Evolutionary conservation across 2,329 filamentous ascomycete genomes (phyloP), one percentile per base, ranked within the genome.

Genomic region (Cryphonectria carpinicola): DNA sequence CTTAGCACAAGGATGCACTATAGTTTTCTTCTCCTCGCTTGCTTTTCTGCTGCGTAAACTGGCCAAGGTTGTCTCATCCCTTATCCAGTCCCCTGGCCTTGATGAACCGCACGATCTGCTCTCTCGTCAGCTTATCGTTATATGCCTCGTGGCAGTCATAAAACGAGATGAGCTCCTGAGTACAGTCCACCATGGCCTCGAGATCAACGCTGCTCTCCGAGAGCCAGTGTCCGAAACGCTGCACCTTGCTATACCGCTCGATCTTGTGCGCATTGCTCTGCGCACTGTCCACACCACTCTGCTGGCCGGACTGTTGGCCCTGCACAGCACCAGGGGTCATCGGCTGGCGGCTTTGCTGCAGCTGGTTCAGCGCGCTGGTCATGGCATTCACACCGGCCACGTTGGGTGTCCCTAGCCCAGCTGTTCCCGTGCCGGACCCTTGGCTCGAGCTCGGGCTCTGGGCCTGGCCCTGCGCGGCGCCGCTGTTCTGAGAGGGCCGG

Each of bases 151-250:
- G 84, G 72, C 83, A 88, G 77, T 97, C 93, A 78, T 97, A 97
- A 73, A 97, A 88, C 4, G 93, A 95, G 67, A 98, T 93, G 73
- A 97, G 87, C 82, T 97, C 95, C 81, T 98, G 95, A 0, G 93
- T 95, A 77, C 92, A 94, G 80, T 97, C 93, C 66, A 97, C 92
- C 80, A 97, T 91, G 43, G 90, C 92, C 74, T 93, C 89, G 76
- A 97, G 92, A 76, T 97, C 93, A 60, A 97, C 89, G 70, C 89
- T 92, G 76, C 93, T 96, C 78, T 97, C 94, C 0, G 94, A 92
- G 70, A 97, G 84, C 92, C 94, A 98, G 56, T 89, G 88, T 13
- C 93, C 88, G 71, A 88, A 89, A 46, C 86, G 83, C 76, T 89
- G 86, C 56, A 97, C 86, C 74, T 91, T 90, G 66, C 88, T 86